phyloP scores from a whole-genome alignment of 352 stramenopile genomes.

The Phytophthora lateralis region DNA sequence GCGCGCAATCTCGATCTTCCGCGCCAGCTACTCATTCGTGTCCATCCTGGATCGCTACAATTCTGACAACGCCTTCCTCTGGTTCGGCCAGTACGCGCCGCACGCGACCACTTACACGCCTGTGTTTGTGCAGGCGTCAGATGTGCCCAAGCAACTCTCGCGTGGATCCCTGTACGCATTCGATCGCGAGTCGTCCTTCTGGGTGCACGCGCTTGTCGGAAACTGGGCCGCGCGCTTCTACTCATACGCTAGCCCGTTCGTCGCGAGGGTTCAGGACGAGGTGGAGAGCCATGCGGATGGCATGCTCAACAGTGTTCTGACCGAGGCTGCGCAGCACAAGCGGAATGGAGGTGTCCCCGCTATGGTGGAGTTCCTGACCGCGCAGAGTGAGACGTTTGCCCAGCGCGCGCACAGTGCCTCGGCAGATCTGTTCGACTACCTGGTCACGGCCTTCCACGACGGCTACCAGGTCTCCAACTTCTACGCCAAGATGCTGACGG shows the following conservation, averaged over 20 bases:
- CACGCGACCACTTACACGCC: conserved; percentile 90
- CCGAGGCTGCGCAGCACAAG: conserved; percentile 46
- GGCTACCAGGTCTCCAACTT: conserved; percentile 76
- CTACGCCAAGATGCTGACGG: conserved; percentile 42
- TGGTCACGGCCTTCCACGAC: conserved; percentile 85
- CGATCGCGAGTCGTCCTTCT: conserved; percentile 71
- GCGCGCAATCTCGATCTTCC: conserved; percentile 94
- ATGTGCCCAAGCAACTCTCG: conserved; percentile 54
- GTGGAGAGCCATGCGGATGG: conserved; percentile 55
- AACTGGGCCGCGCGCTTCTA: conserved; percentile 88
- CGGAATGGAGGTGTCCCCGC: conserved; percentile 41
- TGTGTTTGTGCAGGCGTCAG: conserved; percentile 76
- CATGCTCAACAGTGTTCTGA: conserved; percentile 41
- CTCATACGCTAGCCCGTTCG: conserved; percentile 60
- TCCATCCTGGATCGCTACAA: conserved; percentile 67
- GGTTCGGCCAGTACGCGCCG: conserved; percentile 92
- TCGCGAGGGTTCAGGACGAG: conserved; percentile 61
- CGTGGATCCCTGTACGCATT: conserved; percentile 71
- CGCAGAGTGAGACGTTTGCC: conserved; percentile 54
- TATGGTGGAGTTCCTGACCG: conserved; percentile 65
- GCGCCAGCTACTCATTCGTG: conserved; percentile 91
- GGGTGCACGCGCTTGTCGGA: conserved; percentile 80
- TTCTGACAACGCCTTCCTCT: conserved; percentile 68
- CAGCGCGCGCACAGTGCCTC: conserved; percentile 59
- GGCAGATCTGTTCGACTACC: conserved; percentile 62